Evolutionary conservation across 2,329 filamentous ascomycete species (phyloP).

Genomic region (Talaromyces sp.): DNA sequence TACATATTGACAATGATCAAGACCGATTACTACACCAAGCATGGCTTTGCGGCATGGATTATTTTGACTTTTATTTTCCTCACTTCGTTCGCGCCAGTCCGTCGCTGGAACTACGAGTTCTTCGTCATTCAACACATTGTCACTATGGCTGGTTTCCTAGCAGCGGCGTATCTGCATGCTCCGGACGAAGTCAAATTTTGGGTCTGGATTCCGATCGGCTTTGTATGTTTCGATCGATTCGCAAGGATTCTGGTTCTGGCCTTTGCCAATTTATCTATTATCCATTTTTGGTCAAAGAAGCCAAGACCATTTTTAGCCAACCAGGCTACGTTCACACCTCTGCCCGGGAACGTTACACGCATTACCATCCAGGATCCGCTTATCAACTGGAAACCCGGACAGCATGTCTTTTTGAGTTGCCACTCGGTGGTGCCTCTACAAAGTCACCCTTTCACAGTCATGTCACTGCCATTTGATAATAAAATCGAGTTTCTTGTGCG

Average conservation of each 20-base stretch:
- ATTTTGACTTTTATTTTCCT: constrained; percentile 53
- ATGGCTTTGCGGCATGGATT: constrained; percentile 53
- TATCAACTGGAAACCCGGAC: constrained; percentile 59
- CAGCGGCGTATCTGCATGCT: constrained; percentile 49
- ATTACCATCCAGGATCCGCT: constrained; percentile 56
- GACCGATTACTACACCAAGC: constrained; percentile 48
- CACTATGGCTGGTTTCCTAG: constrained; percentile 50
- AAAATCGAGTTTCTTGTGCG: constrained; percentile 58
- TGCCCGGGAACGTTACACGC: constrained; percentile 55
- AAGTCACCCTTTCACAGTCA: constrained; percentile 63
- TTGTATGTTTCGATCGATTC: constrained; percentile 47
- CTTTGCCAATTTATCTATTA: constrained; percentile 43
- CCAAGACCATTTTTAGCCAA: constrained; percentile 36
- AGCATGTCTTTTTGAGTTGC: constrained; percentile 61
- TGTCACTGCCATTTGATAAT: constrained; percentile 54
- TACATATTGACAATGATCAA: constrained; percentile 50
- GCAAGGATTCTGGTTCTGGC: constrained; percentile 35
- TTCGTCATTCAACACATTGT: constrained; percentile 55
- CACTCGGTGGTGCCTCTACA: constrained; percentile 57
- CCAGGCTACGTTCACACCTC: constrained; percentile 46
- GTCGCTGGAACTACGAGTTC: constrained; percentile 51
- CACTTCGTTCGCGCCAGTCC: constrained; percentile 50
- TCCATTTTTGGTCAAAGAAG: constrained; percentile 30
- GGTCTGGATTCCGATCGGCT: constrained; percentile 48
- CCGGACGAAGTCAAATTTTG: constrained; percentile 42